These are phyloP conservation scores for Termitomyces eurrhizus DNA, from an alignment of 768 basidiomycete species.

Conservation along the genomic window DNA sequence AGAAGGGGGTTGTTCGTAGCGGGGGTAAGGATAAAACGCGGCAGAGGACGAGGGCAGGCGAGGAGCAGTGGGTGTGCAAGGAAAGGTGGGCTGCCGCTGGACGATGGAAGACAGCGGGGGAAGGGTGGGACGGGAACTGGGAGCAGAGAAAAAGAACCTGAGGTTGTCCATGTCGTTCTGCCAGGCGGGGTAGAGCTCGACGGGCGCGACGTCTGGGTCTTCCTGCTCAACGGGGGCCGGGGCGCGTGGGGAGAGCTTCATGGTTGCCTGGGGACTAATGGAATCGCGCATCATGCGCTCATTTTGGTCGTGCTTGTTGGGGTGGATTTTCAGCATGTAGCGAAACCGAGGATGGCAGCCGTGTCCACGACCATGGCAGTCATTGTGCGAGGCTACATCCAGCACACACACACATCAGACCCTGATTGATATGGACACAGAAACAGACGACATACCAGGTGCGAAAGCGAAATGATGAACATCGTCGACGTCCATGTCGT, in stretches of 20 bases:
- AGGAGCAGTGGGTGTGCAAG: neutral
- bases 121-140: conserved; percentile 41
- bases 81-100: conserved; percentile 7
- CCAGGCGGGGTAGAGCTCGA: conserved; percentile 6
- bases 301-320: conserved; percentile 88
- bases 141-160: conserved; percentile 22
- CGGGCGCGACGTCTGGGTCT: neutral
- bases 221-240: neutral
- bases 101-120: conserved; percentile 65
- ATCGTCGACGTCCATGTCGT: neutral
- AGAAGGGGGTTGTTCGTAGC: conserved; percentile 21
- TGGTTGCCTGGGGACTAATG: conserved; percentile 75
- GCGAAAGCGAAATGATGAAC: neutral
- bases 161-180: neutral
- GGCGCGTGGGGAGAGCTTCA: conserved; percentile 40
- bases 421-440: neutral
- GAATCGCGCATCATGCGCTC: conserved; percentile 31
- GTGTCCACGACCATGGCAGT: neutral
- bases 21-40: neutral
- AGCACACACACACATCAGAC: neutral
- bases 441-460: neutral
- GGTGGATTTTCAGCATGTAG: conserved; percentile 77
- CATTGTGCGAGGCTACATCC: neutral
- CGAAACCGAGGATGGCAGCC: conserved; percentile 1
- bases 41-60: neutral